Percentiles rank a stretch among this genome's conserved stretches.
Conservation (phyloP, 306 rosid species). For the Quillaja saponaria region DNA sequence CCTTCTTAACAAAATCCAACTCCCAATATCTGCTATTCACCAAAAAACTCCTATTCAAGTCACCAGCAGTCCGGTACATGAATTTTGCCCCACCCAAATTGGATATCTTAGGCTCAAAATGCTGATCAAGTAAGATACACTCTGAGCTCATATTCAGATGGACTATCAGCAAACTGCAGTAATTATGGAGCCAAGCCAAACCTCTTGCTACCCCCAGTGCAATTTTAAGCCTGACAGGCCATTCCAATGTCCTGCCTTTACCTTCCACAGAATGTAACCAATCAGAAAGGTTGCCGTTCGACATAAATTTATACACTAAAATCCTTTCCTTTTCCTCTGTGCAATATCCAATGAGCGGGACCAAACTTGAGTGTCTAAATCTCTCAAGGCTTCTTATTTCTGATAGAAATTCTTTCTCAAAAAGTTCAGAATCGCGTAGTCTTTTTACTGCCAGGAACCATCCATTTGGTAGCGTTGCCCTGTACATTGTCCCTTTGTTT, state of each 20-base stretch:
- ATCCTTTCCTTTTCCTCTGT: conserved; percentile 15
- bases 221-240: no score
- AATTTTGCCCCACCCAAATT: conserved; percentile 37
- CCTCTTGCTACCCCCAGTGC: conserved; percentile 46
- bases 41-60: conserved; percentile 15
- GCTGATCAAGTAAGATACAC: conserved; percentile 31
- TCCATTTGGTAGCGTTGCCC: conserved; percentile 29
- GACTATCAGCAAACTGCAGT: conserved; percentile 17
- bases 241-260: conserved; percentile 23
- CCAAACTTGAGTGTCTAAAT: conserved; percentile 30
- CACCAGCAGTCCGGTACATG: not conserved
- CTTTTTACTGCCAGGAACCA: conserved; percentile 37
- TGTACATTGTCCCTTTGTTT: conserved; percentile 37
- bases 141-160: conserved; percentile 28
- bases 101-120: conserved; percentile 44
- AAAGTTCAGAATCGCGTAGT: not conserved
- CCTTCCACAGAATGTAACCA: conserved; percentile 32
- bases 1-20: conserved; percentile 31
- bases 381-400: conserved; percentile 30
- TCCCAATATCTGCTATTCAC: no score
- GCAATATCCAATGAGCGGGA: no score
- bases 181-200: conserved; percentile 44
- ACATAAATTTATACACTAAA: no score
- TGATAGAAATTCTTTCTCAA: conserved; percentile 4
- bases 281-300: conserved; percentile 41